Percentiles rank a stretch among this genome's conserved stretches.
phyloP scores from a whole-genome alignment of 1,284 basidiomycete genomes.

The Puccinia hordei region DNA sequence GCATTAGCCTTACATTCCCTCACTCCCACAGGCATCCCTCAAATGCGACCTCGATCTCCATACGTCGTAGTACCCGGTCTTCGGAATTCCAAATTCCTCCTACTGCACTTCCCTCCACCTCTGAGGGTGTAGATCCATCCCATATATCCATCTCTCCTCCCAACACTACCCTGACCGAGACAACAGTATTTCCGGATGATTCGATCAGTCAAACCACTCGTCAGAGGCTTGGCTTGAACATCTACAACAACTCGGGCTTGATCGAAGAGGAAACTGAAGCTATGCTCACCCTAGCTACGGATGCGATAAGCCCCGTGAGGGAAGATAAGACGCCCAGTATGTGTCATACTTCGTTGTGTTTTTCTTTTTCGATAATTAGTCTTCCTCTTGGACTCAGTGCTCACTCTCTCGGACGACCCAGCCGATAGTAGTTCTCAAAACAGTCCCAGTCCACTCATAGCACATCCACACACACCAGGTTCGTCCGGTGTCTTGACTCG shows the following conservation, averaged over 20 bases:
- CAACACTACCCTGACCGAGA: neutral
- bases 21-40: constrained; percentile 34
- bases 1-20: neutral
- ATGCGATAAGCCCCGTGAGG: neutral
- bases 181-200: constrained; percentile 39
- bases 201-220: constrained; percentile 39
- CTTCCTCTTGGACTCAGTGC: neutral
- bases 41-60: constrained; percentile 31
- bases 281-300: neutral
- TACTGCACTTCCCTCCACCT: neutral
- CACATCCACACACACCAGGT: neutral
- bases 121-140: neutral
- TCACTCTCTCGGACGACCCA: neutral
- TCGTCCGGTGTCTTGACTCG: constrained; percentile 24
- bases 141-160: constrained; percentile 29
- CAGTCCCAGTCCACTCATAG: neutral
- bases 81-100: constrained; percentile 12
- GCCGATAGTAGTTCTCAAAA: no score
- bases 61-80: neutral
- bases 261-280: constrained; percentile 32
- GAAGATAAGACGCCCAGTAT: neutral
- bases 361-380: neutral
- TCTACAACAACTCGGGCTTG: constrained; percentile 17
- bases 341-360: neutral
- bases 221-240: constrained; percentile 14